Conservation (phyloP, 345 rosid genomes). For the Salix exigua region DNA sequence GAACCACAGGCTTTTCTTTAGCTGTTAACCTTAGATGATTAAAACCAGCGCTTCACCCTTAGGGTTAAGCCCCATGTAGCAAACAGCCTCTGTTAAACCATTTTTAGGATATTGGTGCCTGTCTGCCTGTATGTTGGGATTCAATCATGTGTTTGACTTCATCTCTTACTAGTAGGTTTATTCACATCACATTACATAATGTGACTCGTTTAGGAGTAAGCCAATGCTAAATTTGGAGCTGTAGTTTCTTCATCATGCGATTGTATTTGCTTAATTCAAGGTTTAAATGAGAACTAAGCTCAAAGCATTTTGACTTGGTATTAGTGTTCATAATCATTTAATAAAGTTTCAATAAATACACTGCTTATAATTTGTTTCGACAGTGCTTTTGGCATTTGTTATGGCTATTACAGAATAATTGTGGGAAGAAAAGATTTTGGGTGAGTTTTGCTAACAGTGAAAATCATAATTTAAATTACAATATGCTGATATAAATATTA, state of each 20-base stretch:
- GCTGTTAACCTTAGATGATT: not conserved
- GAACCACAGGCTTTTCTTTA: not conserved
- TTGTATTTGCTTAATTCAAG: not conserved
- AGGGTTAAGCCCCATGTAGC: not conserved
- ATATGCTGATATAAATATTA: not conserved
- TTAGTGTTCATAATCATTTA: not conserved
- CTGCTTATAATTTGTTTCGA: not conserved
- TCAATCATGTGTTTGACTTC: not conserved
- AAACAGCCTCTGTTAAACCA: not conserved
- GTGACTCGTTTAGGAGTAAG: not conserved
- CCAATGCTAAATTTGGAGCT: not conserved
- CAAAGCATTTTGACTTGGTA: not conserved
- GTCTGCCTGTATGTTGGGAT: not conserved
- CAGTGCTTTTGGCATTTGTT: not conserved
- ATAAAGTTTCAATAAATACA: not conserved
- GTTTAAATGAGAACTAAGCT: not conserved
- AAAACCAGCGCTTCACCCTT: not conserved
- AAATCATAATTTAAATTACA: not conserved
- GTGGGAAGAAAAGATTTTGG: not conserved
- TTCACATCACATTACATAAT: not conserved
- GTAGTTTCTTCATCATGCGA: not conserved
- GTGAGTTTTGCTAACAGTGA: not conserved
- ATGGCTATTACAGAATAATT: not conserved
- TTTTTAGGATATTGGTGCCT: not conserved
- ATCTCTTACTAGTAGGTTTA: not conserved